Percentiles rank a stretch among this genome's conserved stretches.
Evolutionary conservation across 306 rosid species (phyloP).

Genomic region (Gastrolobium bilobum): DNA sequence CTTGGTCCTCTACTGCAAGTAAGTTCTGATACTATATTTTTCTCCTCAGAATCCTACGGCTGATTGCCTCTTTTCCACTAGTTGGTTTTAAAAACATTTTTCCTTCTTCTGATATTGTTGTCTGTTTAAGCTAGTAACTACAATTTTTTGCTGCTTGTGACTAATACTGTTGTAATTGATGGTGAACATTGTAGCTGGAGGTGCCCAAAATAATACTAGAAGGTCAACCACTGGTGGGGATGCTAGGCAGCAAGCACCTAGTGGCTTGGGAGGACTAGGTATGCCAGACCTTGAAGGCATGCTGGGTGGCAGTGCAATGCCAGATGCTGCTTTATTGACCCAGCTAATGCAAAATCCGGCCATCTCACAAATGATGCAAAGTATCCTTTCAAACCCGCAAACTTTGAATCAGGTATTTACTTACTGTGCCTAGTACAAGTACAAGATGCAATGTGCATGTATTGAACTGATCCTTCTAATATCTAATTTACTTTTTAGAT

Average conservation of each 20-base stretch:
- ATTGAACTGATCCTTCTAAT: slow-evolving; percentile 43
- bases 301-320: slow-evolving; percentile 59
- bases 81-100: neutral
- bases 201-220: slow-evolving; percentile 62
- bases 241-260: slow-evolving; percentile 64
- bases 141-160: slow-evolving; percentile 16
- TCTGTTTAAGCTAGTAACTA: slow-evolving; percentile 35
- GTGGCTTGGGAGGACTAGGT: slow-evolving; percentile 73
- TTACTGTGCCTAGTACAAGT: neutral
- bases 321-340: slow-evolving; percentile 66
- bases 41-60: slow-evolving; percentile 22
- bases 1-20: slow-evolving; percentile 78
- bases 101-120: neutral
- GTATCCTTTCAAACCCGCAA: slow-evolving; percentile 81
- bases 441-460: slow-evolving; percentile 7
- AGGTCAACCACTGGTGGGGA: slow-evolving; percentile 64
- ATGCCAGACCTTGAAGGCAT: slow-evolving; percentile 72
- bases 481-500: slow-evolving; percentile 54
- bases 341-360: slow-evolving; percentile 91
- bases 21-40: slow-evolving; percentile 48
- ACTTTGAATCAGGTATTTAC: slow-evolving; percentile 76
- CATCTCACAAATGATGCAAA: slow-evolving; percentile 88
- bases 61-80: neutral
- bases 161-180: slow-evolving; percentile 27
- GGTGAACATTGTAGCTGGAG: slow-evolving; percentile 64